Percentiles rank a stretch among this genome's conserved stretches.
Evolutionary conservation across 2,329 filamentous ascomycete genomes (phyloP).

Genomic region (Emydomyces testavorans): DNA sequence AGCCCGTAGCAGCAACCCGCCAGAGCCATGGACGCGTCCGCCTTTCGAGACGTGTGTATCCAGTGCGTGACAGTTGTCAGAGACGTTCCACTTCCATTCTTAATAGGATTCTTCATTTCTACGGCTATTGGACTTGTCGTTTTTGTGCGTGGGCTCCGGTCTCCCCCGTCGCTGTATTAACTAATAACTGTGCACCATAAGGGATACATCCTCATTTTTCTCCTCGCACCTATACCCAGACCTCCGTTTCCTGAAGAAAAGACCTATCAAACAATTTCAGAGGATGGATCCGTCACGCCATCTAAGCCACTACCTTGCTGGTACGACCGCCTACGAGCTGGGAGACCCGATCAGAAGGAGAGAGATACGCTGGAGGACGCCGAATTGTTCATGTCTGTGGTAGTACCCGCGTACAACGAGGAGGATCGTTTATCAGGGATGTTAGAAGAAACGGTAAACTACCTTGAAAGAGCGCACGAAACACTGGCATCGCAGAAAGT

Average conservation of each 20-base stretch:
- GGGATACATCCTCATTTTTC: constrained; percentile 46
- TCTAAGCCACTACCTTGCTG: constrained; percentile 64
- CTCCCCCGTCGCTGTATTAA: not conserved
- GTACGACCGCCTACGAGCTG: constrained; percentile 65
- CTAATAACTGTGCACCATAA: not conserved
- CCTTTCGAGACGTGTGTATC: constrained; percentile 21
- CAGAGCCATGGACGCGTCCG: constrained; percentile 3
- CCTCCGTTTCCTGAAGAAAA: constrained; percentile 66
- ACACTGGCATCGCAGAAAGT: constrained; percentile 23
- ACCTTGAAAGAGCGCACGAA: constrained; percentile 68
- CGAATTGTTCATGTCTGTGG: constrained; percentile 76
- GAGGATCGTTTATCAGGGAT: constrained; percentile 71
- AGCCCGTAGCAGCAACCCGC: not conserved
- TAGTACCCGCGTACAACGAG: constrained; percentile 94
- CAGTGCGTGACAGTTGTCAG: constrained; percentile 25
- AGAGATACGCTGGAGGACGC: constrained; percentile 54
- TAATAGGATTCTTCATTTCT: constrained; percentile 23
- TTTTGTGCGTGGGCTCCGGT: constrained; percentile 24
- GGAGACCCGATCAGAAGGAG: constrained; percentile 34
- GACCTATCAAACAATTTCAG: constrained; percentile 63
- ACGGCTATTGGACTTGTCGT: constrained; percentile 26
- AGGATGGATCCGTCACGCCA: constrained; percentile 47
- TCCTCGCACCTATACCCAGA: constrained; percentile 73
- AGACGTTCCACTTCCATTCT: constrained; percentile 23
- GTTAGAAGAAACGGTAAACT: constrained; percentile 79